A percentile compares a stretch with the other conserved stretches of the same genome.
Evolutionary conservation across 1,284 basidiomycete species (phyloP).

Genomic region (Melampsora larici-populina): DNA sequence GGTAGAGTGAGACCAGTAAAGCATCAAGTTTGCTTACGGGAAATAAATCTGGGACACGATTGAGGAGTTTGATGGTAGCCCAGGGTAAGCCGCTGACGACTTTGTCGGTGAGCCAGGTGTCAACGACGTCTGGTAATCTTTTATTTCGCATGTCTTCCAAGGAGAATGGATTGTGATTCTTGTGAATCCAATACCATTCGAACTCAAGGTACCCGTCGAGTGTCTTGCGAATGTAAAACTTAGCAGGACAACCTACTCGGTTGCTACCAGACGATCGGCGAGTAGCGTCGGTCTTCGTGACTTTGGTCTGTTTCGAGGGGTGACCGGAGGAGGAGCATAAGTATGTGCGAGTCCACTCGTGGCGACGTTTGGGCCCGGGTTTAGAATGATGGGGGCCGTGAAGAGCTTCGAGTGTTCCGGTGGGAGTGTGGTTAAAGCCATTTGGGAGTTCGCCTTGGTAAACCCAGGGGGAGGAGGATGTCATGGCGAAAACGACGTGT

Average conservation of each 20-base stretch:
- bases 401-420: background rate
- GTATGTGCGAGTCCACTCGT: background rate
- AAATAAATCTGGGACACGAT: too few species aligned
- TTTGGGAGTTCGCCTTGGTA: background rate
- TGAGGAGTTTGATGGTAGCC: too few species aligned
- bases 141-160: background rate
- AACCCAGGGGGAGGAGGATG: background rate
- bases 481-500: background rate
- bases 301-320: background rate
- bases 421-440: background rate
- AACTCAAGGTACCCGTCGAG: background rate
- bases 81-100: too few species aligned
- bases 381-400: background rate
- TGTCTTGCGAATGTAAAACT: background rate
- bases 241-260: background rate
- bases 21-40: too few species aligned
- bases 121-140: too few species aligned
- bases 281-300: background rate
- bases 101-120: too few species aligned
- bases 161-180: background rate
- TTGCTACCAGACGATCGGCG: background rate
- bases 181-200: background rate
- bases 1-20: too few species aligned
- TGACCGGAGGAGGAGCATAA: background rate
- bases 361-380: background rate